A percentile compares a stretch with the other conserved stretches of the same genome.
Conservation (phyloP, 306 rosid species). For the Sicyos edulis region DNA sequence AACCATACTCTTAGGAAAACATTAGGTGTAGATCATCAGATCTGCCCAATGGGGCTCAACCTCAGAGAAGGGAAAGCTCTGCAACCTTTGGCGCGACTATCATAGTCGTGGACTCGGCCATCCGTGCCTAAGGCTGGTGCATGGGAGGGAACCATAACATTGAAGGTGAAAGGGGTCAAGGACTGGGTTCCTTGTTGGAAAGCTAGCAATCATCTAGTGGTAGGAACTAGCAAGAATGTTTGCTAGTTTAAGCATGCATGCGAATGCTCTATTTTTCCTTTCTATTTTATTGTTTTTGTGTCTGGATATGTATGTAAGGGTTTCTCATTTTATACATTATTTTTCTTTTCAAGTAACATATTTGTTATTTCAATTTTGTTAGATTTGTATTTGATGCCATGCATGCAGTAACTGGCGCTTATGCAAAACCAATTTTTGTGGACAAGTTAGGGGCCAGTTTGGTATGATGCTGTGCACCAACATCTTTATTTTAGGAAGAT, state of each 20-base stretch:
- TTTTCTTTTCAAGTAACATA: slow-evolving; percentile 3
- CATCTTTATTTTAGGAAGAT: slow-evolving; percentile 1
- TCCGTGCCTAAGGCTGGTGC: too few species aligned
- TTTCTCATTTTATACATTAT: slow-evolving; percentile 14
- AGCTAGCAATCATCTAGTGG: background rate
- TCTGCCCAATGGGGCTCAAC: too few species aligned
- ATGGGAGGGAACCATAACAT: too few species aligned
- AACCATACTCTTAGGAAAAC: too few species aligned
- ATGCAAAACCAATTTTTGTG: slow-evolving; percentile 86
- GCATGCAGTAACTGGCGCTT: slow-evolving; percentile 99
- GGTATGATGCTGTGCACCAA: slow-evolving; percentile 44
- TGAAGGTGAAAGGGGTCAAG: too few species aligned
- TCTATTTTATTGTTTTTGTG: background rate
- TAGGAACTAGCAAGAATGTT: background rate
- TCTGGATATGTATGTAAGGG: slow-evolving; percentile 4
- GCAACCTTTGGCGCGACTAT: too few species aligned
- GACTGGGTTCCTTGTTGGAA: too few species aligned
- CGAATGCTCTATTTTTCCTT: background rate
- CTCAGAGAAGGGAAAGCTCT: too few species aligned
- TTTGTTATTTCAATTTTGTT: slow-evolving; percentile 18
- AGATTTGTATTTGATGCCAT: slow-evolving; percentile 90
- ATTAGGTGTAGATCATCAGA: too few species aligned
- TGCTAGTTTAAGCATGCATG: background rate
- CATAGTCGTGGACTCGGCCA: too few species aligned
- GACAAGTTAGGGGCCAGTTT: slow-evolving; percentile 77